These are phyloP conservation scores for Plasmodium gonderi DNA, from an alignment of 169 alveolate species.

Conservation along the genomic window DNA sequence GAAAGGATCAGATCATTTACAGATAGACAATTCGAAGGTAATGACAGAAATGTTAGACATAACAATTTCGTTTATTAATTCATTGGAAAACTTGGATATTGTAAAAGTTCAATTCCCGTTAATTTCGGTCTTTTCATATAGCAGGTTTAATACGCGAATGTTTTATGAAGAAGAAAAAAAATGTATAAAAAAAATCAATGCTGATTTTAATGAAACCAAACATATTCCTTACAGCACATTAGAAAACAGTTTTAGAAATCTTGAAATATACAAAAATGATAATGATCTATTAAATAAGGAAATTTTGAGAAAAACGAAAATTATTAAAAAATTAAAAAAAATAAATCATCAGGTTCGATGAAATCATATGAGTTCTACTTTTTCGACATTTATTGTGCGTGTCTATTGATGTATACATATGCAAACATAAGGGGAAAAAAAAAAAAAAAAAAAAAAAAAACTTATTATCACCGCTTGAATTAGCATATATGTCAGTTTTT, in stretches of 20 bases:
- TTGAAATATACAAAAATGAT: background rate
- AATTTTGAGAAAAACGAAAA: conserved; percentile 7
- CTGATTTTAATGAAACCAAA: background rate
- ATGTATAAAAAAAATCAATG: conserved; percentile 12
- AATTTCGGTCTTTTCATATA: conserved; percentile 32
- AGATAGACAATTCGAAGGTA: conserved; percentile 4
- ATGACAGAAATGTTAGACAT: conserved; percentile 26
- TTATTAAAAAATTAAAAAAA: background rate
- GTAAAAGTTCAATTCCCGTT: background rate
- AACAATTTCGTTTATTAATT: conserved; percentile 26
- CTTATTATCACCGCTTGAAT: no score
- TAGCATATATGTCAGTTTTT: no score
- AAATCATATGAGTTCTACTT: background rate
- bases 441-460: no score
- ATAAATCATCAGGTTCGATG: conserved; percentile 2
- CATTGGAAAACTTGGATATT: conserved; percentile 14
- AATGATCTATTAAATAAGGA: background rate
- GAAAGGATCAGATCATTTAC: conserved; percentile 5
- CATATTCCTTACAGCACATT: background rate
- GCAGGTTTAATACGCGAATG: conserved; percentile 19
- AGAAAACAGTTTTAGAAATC: background rate
- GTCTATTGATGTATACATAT: no score
- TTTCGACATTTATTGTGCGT: background rate
- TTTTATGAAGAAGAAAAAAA: background rate
- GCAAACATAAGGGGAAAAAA: no score